Conservation (phyloP, 345 rosid species). For the Eutrema heterophyllum region DNA sequence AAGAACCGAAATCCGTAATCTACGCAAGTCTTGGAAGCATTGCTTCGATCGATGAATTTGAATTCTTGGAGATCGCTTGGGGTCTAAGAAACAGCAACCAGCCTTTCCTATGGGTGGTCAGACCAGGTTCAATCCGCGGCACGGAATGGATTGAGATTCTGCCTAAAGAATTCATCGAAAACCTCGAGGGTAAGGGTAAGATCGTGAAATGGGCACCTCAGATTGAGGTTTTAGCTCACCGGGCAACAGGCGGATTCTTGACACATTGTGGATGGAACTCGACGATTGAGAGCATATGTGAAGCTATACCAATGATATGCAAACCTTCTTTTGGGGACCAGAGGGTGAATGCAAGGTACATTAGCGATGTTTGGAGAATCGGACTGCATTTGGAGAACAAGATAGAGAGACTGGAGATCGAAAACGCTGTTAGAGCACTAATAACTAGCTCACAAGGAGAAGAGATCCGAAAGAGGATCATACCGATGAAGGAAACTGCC, state of each 20-base stretch:
- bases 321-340: constrained; percentile 36
- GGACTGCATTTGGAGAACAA: constrained; percentile 32
- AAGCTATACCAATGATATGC: constrained; percentile 32
- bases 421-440: constrained; percentile 16
- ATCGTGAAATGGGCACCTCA: constrained; percentile 37
- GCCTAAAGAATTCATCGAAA: constrained; percentile 28
- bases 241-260: constrained; percentile 31
- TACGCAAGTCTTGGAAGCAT: constrained; percentile 68
- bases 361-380: constrained; percentile 25
- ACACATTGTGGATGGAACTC: constrained; percentile 39
- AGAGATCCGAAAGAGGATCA: constrained; percentile 28
- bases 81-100: constrained; percentile 47
- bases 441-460: constrained; percentile 22
- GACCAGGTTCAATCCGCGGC: constrained; percentile 40
- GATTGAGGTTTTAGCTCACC: constrained; percentile 26
- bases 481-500: constrained; percentile 22
- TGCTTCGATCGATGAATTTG: constrained; percentile 30
- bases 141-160: constrained; percentile 34
- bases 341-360: constrained; percentile 25
- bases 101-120: constrained; percentile 72
- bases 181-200: constrained; percentile 3
- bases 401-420: constrained; percentile 12
- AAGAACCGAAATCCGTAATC: constrained; percentile 39
- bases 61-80: constrained; percentile 56
- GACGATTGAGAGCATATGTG: constrained; percentile 29